phyloP scores from a whole-genome alignment of 257 asterid genomes.

The Nicotiana paniculata region DNA sequence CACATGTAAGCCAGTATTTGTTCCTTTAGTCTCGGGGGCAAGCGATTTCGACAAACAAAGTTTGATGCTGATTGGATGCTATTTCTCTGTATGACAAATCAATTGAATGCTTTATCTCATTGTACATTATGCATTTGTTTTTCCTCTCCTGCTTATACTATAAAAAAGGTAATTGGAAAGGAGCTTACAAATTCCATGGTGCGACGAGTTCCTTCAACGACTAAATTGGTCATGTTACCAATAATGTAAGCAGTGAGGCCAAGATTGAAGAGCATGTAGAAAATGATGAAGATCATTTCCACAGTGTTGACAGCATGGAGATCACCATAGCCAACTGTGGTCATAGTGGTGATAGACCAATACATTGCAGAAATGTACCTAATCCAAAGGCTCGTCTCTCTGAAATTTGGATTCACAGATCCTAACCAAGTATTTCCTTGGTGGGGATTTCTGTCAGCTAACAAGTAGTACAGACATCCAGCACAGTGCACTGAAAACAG shows the following conservation, averaged over 20 bases:
- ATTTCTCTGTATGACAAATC: conserved; percentile 37
- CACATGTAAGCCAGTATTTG: conserved; percentile 90
- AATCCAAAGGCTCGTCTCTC: conserved; percentile 46
- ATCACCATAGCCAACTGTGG: conserved; percentile 94
- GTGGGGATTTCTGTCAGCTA: conserved; percentile 66
- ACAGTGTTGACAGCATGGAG: conserved; percentile 72
- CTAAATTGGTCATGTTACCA: conserved; percentile 94
- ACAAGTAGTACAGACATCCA: conserved; percentile 71
- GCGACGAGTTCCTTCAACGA: conserved; percentile 86
- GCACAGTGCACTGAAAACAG: conserved; percentile 73
- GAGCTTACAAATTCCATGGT: conserved; percentile 88
- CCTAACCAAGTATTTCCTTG: conserved; percentile 80
- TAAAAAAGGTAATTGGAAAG: background rate
- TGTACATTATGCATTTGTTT: background rate
- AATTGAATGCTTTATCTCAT: background rate
- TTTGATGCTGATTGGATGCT: conserved; percentile 84
- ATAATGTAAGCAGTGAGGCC: conserved; percentile 90
- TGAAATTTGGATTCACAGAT: conserved; percentile 35
- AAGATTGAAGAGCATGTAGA: conserved; percentile 78
- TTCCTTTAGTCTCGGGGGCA: conserved; percentile 75
- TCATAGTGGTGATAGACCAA: conserved; percentile 92
- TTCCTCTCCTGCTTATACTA: background rate
- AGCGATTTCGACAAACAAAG: conserved; percentile 61
- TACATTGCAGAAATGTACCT: conserved; percentile 71
- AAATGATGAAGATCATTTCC: conserved; percentile 73